These are phyloP conservation scores for Aspergillus carbonarius DNA, from an alignment of 2,329 filamentous ascomycete genomes.

Conservation along the genomic window DNA sequence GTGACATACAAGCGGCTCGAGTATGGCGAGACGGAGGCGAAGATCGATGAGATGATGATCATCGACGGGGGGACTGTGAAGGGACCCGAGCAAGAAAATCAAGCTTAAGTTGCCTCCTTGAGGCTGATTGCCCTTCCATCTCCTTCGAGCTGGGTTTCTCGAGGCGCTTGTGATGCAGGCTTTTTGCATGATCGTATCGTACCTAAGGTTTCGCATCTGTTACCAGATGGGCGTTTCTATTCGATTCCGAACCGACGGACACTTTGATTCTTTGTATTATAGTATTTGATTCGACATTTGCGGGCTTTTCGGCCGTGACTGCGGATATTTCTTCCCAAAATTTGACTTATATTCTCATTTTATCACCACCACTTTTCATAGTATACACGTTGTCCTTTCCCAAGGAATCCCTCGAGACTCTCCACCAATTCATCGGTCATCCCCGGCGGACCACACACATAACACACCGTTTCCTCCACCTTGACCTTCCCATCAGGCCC, in stretches of 20 bases:
- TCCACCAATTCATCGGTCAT: slow-evolving; percentile 69
- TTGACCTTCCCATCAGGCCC: slow-evolving; percentile 29
- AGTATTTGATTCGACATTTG: neutral
- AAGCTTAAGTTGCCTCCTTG: neutral
- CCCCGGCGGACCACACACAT: slow-evolving; percentile 65
- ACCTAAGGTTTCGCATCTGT: neutral
- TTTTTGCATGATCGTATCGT: neutral
- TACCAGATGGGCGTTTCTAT: neutral
- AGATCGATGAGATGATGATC: slow-evolving; percentile 60
- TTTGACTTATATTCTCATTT: neutral
- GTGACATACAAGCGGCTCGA: slow-evolving; percentile 91
- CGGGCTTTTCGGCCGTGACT: neutral
- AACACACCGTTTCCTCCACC: slow-evolving; percentile 52
- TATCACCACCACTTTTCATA: slow-evolving; percentile 65
- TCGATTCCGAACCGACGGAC: neutral
- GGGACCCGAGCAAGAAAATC: slow-evolving; percentile 19
- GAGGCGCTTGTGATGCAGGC: neutral
- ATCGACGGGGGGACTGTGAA: slow-evolving; percentile 59
- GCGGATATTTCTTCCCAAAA: neutral
- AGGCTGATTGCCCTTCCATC: neutral
- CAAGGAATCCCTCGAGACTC: slow-evolving; percentile 35
- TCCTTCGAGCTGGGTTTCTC: neutral
- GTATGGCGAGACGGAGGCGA: slow-evolving; percentile 53
- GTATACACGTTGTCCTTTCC: slow-evolving; percentile 52
- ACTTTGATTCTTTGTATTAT: neutral